Base-by-base conservation (phyloP, 164 flowering plant genomes). In the Nelumbo lutea region DNA sequence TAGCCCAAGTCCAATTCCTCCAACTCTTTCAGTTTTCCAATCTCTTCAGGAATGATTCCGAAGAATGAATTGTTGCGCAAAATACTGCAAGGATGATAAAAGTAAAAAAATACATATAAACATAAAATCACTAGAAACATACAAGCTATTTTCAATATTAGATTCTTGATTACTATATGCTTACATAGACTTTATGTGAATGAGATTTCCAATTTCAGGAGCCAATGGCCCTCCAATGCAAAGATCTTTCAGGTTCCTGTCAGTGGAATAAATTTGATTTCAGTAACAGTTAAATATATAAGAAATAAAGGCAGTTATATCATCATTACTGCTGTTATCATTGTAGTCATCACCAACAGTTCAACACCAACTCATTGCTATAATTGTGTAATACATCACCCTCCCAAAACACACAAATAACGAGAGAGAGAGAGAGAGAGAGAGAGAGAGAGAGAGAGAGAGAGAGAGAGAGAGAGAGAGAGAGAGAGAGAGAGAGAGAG, bases 211-310 rank as follows among this genome's bases (percentile, higher is more conserved):
- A 60, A 93, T 82, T 73, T 84, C 94, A 42, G 90, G 86, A 43
- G 87, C 83, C 51, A 93, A 73, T 56, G 87, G 82, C 72, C 98
- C 98, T 70, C 68, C 76, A 62, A 93, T 88, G 78, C 87, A 80
- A 27, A 87, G 89, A 80, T 86, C 82, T 74, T 78, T 84, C 82
- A 93, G 81, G 81, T 90, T 83, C 83, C 98, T 93, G 85, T 65
- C 75, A 48, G 61, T 65, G 51, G 42, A 45, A 70, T 42, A 62
- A 43, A 52, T 51, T 5, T 0, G 27, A 62, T 44, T 66, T 78
- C 41, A 76, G 59, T 72, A 73, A 55, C 10, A 43, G 77, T 27
- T 57, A 57, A 15, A 15, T 1, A 65, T 10, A 68, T 43, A 56
- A 59, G 45, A 6, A 41, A 2, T 13, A 9, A 42, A 61, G 10